Conservation (phyloP, 2,329 filamentous ascomycete genomes). For the Aspergillus thermomutatus region DNA sequence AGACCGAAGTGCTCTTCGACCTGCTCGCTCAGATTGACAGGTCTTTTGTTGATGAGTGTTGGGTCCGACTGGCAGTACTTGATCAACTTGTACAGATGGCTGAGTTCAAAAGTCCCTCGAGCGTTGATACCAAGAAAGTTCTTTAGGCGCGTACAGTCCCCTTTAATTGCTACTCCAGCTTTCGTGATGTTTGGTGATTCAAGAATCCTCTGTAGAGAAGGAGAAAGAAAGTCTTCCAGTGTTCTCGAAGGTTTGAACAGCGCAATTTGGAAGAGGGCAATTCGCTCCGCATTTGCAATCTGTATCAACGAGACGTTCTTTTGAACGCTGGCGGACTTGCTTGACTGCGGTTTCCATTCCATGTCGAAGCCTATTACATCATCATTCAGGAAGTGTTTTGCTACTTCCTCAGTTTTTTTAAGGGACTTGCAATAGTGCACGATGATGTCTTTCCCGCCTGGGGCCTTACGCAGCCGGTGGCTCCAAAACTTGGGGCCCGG, state of each 20-base stretch:
- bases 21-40: constrained; percentile 66
- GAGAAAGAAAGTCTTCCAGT: constrained; percentile 59
- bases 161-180: constrained; percentile 71
- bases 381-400: constrained; percentile 64
- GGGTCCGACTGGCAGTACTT: constrained; percentile 59
- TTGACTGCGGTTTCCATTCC: constrained; percentile 68
- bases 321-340: constrained; percentile 50
- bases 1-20: constrained; percentile 68
- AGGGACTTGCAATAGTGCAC: constrained; percentile 75
- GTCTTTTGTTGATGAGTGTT: constrained; percentile 60
- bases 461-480: constrained; percentile 45
- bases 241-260: constrained; percentile 50
- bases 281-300: constrained; percentile 70
- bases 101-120: constrained; percentile 72
- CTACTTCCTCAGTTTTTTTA: constrained; percentile 63
- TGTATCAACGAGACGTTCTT: constrained; percentile 79
- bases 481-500: constrained; percentile 28
- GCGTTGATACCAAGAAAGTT: constrained; percentile 64
- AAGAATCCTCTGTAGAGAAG: constrained; percentile 67
- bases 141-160: constrained; percentile 65
- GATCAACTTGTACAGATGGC: constrained; percentile 75
- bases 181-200: constrained; percentile 69
- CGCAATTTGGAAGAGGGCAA: constrained; percentile 79
- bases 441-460: constrained; percentile 52
- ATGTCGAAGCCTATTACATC: constrained; percentile 81